Base-by-base conservation (phyloP, 352 stramenopile species). In the Globisporangium yorkense region DNA sequence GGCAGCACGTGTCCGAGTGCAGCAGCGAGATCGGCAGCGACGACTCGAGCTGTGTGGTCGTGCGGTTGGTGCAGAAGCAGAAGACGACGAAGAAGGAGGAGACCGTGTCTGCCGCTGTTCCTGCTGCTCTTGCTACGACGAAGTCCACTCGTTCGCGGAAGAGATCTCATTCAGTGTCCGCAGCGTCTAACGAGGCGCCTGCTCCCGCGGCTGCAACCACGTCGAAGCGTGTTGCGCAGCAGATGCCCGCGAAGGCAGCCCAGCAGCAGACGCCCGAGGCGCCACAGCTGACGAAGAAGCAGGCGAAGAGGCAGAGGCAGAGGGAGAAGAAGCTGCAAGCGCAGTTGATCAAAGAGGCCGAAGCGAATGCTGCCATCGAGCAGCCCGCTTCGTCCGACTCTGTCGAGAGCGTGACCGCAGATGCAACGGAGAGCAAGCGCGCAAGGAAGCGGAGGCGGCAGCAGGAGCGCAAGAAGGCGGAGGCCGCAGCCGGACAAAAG, bases 1-100 rank as follows among this genome's bases (percentile, higher is more conserved):
- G 71, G 43, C 51, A 70, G 16, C 79, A 89, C 54, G 62, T 74
- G 15, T 59, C 67, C 10, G 59, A 58, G 15, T 89, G 78, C 57
- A 58, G 75, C 51, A 58, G 50, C 39, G 58, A 54, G 4, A 24
- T 24, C 5, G 24, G 51, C 21, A 66, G 65, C 3, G 59, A 67
- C 33, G 51, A 58, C 13, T 24, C 35, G 41, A 56, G 15, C 13
- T 44, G 54, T n/a, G 47, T 56, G 13, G 20, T 39, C 12, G 60
- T 39, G 18, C 53, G 24, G 60, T 48, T 33, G 43, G 44, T 40
- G 44, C 60, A n/a, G 46, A 56, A 57, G 55, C 63, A 46, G 57
- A 48, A 29, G 3, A 33, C 21, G 7, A 29, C 10, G 37, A 43
- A 43, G 12, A 18, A 15, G 2, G 37, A 41, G 37, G 12, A 43